Evolutionary conservation across 1,284 basidiomycete species (phyloP).

Genomic region (Cutaneotrichosporon sp.): DNA sequence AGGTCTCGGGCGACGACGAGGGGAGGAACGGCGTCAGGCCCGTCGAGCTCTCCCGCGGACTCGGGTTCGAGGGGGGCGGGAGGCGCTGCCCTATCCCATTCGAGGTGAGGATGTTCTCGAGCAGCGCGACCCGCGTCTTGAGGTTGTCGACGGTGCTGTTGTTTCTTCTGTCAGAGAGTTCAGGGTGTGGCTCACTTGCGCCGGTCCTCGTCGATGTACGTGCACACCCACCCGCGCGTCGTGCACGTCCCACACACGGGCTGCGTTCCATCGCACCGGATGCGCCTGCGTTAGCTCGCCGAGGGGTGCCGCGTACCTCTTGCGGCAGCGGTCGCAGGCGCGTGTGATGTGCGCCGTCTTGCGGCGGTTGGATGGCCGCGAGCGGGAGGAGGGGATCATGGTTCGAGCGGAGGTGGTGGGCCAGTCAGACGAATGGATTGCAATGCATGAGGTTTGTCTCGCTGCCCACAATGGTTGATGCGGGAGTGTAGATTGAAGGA

Average conservation of each 20-base stretch:
- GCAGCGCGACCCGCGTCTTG: conserved; percentile 1
- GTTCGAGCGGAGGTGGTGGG: too few species aligned
- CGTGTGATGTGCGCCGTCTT: conserved; percentile 4
- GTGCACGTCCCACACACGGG: conserved; percentile 17
- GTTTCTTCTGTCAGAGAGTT: not conserved
- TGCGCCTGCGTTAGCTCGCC: conserved; percentile 1
- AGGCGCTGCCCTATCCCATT: not conserved
- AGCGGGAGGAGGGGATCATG: not conserved
- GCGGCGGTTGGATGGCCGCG: not conserved
- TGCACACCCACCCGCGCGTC: conserved; percentile 18
- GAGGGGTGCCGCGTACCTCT: conserved; percentile 17
- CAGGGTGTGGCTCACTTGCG: conserved; percentile 25
- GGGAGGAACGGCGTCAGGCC: not conserved
- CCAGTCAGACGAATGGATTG: too few species aligned
- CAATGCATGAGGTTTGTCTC: too few species aligned
- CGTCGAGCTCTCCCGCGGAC: not conserved
- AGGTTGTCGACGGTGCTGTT: conserved; percentile 7
- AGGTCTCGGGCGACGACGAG: not conserved
- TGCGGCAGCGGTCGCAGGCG: conserved; percentile 28
- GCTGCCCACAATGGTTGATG: too few species aligned
- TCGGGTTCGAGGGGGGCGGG: too few species aligned
- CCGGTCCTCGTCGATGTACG: conserved; percentile 30
- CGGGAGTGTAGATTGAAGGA: too few species aligned
- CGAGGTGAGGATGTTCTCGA: not conserved
- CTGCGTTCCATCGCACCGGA: not conserved